A percentile compares a stretch with the other conserved stretches of the same genome.
These are phyloP conservation scores for Circinella minor DNA, from an alignment of 371 early-diverging fungal genomes.

Conservation along the genomic window DNA sequence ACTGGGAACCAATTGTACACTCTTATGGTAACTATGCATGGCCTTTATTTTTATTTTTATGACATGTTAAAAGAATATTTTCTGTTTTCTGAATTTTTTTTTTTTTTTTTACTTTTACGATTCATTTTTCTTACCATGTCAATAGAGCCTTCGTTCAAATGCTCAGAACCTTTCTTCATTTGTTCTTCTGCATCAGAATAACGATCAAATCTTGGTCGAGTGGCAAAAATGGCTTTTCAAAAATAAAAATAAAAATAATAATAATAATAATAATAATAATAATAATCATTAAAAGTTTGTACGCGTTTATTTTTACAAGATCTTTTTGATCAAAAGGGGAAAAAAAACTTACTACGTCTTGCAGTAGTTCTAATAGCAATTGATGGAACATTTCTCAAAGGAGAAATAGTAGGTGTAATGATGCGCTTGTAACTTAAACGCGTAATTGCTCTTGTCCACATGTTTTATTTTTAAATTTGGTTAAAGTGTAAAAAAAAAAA, in stretches of 20 bases:
- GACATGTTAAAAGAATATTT: slow-evolving; percentile 14
- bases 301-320: neutral
- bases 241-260: neutral
- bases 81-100: neutral
- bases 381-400: neutral
- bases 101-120: neutral
- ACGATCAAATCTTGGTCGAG: slow-evolving; percentile 32
- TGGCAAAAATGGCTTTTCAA: slow-evolving; percentile 28
- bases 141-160: slow-evolving; percentile 47
- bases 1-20: slow-evolving; percentile 48
- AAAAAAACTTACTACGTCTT: neutral
- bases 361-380: neutral
- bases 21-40: slow-evolving; percentile 55
- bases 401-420: slow-evolving; percentile 7
- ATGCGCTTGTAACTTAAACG: neutral
- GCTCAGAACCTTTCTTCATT: slow-evolving; percentile 43
- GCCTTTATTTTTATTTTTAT: slow-evolving; percentile 22
- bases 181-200: slow-evolving; percentile 48
- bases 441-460: slow-evolving; percentile 8
- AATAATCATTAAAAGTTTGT: neutral
- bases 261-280: neutral
- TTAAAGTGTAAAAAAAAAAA: neutral
- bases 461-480: neutral
- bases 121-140: slow-evolving; percentile 39
- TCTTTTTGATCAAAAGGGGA: neutral